Evolutionary conservation across 2,329 filamentous ascomycete species (phyloP).

Genomic region (Fusarium sp.): DNA sequence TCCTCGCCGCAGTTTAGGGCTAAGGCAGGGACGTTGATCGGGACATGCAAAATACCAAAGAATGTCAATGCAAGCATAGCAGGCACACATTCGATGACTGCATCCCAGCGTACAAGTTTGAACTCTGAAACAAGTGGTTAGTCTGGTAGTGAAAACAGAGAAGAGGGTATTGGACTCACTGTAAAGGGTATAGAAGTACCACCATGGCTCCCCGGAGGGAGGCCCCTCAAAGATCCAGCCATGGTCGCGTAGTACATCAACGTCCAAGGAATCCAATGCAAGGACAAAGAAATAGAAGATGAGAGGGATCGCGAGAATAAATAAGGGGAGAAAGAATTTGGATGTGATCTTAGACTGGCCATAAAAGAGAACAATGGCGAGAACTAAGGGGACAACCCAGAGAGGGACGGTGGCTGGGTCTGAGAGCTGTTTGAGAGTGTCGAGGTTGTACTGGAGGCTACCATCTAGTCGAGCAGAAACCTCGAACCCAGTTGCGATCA

Average conservation of each 20-base stretch:
- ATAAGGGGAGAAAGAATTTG: constrained; percentile 86
- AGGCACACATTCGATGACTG: constrained; percentile 83
- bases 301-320: constrained; percentile 81
- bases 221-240: constrained; percentile 96
- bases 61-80: constrained; percentile 98
- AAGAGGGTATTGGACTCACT: constrained; percentile 62
- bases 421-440: constrained; percentile 79
- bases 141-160: background rate
- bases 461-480: constrained; percentile 90
- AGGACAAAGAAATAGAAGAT: constrained; percentile 83
- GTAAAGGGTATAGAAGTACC: constrained; percentile 97
- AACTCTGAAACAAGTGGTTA: constrained; percentile 68
- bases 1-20: constrained; percentile 92
- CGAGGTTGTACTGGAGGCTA: constrained; percentile 81
- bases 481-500: constrained; percentile 90
- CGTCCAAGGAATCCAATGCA: constrained; percentile 72
- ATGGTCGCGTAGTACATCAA: constrained; percentile 71
- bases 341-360: constrained; percentile 80
- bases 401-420: constrained; percentile 78
- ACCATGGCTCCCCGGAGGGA: constrained; percentile 88
- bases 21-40: constrained; percentile 95
- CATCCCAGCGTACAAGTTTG: constrained; percentile 81
- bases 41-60: constrained; percentile 95
- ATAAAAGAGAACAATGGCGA: constrained; percentile 80
- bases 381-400: constrained; percentile 81